Conservation (phyloP, 345 rosid genomes). For the Moricandia moricandioides region DNA sequence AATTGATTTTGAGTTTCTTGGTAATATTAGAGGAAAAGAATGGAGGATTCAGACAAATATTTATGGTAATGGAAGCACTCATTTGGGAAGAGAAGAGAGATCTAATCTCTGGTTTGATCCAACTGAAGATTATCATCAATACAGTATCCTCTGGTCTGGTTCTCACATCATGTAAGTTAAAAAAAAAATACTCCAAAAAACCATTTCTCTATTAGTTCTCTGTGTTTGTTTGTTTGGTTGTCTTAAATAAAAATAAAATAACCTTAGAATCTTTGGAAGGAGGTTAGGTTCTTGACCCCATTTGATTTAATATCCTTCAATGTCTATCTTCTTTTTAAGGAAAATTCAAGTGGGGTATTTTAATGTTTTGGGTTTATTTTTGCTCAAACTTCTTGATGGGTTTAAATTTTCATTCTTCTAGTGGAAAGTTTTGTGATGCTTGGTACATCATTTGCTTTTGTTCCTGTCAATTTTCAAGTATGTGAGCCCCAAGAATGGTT, state of each 20-base stretch:
- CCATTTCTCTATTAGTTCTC: not conserved
- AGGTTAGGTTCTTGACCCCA: conserved; percentile 22
- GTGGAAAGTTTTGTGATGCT: conserved; percentile 35
- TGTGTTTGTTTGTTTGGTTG: conserved; percentile 4
- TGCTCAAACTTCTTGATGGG: conserved; percentile 15
- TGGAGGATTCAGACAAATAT: conserved; percentile 99
- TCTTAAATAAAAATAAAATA: not conserved
- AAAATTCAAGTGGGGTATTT: conserved; percentile 21
- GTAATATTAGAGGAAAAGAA: conserved; percentile 93
- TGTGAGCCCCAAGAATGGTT: conserved; percentile 34
- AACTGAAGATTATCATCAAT: conserved; percentile 87
- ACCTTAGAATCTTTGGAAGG: conserved; percentile 1
- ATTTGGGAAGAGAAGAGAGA: conserved; percentile 89
- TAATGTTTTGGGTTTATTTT: conserved; percentile 9
- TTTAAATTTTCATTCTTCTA: conserved; percentile 9
- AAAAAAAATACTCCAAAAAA: not conserved
- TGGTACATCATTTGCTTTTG: conserved; percentile 34
- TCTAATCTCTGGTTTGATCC: conserved; percentile 98
- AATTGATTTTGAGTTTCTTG: conserved; percentile 97
- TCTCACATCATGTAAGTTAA: conserved; percentile 75
- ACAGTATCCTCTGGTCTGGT: conserved; percentile 90
- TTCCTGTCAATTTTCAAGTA: conserved; percentile 22
- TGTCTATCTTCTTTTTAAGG: conserved; percentile 28
- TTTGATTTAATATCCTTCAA: conserved; percentile 1
- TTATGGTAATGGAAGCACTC: conserved; percentile 94